Base-by-base conservation (phyloP, 306 rosid species). In the Cicer cuneatum region DNA sequence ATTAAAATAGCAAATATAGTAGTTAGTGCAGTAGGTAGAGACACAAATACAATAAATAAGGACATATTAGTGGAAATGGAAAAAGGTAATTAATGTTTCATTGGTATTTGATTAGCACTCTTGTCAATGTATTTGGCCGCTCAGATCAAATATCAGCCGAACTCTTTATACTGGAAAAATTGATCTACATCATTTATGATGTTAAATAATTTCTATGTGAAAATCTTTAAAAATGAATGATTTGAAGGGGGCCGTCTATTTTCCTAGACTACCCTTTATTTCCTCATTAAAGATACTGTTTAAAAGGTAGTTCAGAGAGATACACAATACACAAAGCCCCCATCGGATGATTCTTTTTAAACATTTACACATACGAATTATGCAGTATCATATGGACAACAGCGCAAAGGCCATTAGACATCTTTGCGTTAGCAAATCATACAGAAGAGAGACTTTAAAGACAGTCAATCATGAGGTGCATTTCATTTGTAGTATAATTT, bases 331-430 rank as follows among this genome's bases (percentile, higher is more conserved):
- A 79, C 33, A 18, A 48, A 60, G 81, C 79, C 60, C 40, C 92
- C 96, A 76, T 86, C 90, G 35, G 89, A 71, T 64, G 91, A 83
- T 56, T 82, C 73, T 71, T 87, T 86, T 92, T 86, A 67, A 86
- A 93, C 49, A 88, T 73, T 77, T 90, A 85, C 97, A 92, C 89
- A 66, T 90, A 94, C 54, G 84, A 54, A 77, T 78, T 83, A 63
- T 94, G 95, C 84, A 94, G 87, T 96, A 94, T 94, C 75, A 81
- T 46, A 83, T 92, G 95, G 80, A 86, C 95, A 51, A 86, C 74
- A 48, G 76, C 92, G 37, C 99, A 94, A 57, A 94, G 86, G 61
- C 96, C 97, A 83, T 29, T 87, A 92, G 12, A 89, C 78, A 75
- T 94, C 97, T 58, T 83, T 89, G 96, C 91, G 96, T 62, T 65